Evolutionary conservation across 78 protist genomes (phyloP), one percentile per base, ranked within the genome.

Genomic region (Dictyostelium brefeldianum): DNA sequence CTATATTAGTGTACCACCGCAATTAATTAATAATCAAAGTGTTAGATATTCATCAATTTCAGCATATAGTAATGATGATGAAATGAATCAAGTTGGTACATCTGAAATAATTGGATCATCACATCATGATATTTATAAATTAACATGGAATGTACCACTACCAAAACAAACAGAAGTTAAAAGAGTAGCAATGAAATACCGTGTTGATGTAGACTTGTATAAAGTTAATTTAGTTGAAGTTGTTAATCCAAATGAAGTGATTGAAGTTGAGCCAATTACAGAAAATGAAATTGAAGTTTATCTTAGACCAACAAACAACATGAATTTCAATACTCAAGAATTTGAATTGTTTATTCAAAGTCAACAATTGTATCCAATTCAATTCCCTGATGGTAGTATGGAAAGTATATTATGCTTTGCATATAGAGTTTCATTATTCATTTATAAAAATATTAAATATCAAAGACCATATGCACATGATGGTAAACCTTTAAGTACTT

Each of bases 191-290:
- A 5, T 4, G 17, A 71, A 71, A 46, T 78, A 78, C 56, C 29
- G 36, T 29, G 83, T 78, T 54, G 67, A 50, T 54, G 57, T 20
- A 14, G 83, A 56, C 36, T 8, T 36, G 2, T 78, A 78, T 27
- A 54, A 17, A 20, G 70, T 78, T 5, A 41, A 14, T 27, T 14
- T 56, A 9, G 25, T 14, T 10, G 71, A 78, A 36, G 83, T 67
- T 5, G 31, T 22, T 5, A 29, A 43, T 48, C 64, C 64, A 48
- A 48, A 43, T 48, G 79, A 71, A 71, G 5, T 27, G 1, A 43
- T 71, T 46, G 79, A 71, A 31, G 50, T 71, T 20, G 79, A 71
- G 8, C 81, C 81, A 41, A 31, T 71, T 71, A 41, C 79, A n/a
- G 79, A 71, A 0, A 22, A 75, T 12, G 81, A 75, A 17, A 41